Base-by-base conservation (phyloP, 148 eudicot species). In the Rheum nobile region DNA sequence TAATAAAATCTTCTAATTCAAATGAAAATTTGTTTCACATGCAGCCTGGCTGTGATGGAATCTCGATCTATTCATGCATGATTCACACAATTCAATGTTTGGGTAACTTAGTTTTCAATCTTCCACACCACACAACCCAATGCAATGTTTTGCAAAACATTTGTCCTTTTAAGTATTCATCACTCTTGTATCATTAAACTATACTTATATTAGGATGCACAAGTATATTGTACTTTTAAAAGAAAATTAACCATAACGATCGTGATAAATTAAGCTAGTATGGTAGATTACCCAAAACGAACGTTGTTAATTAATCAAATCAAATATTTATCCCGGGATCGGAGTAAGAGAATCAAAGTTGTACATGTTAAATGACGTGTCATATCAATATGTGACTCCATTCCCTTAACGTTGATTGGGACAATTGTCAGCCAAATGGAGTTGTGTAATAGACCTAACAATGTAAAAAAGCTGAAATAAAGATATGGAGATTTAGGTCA, bases 31-130 rank as follows among this genome's bases (percentile, higher is more conserved):
- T 59, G 67, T 28, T 29, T 59, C 67, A 59, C 67, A 59, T 59
- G 67, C 67, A 59, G 10, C 67, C 34, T 59, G 32, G 67, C 34
- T 59, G 67, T 16, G 67, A 59, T 59, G 67, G 67, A 59, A 59
- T 59, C 67, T 59, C 67, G 28, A 54, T 8, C 26, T 22, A 59
- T 59, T 29, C 31, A 24, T 57, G 29, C 4, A 6, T 24, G 31
- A 19, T 59, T 29, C 16, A 11, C 67, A 59, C 26, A 3, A 26
- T 28, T 59, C 67, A 26, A 59, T 59, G 34, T 28, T 10, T 59
- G 34, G 67, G 67, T 59, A 59, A 59, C 67, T 59, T 59, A 35
- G 67, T 59, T 59, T 59, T 11, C 17, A 59, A 59, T 59, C 67
- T 59, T 59, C 67, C 34, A 28, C 22, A 28, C 16, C 17, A 59